Evolutionary conservation across 73 alveolate genomes (phyloP).

Genomic region (Durusdinium trenchii): DNA sequence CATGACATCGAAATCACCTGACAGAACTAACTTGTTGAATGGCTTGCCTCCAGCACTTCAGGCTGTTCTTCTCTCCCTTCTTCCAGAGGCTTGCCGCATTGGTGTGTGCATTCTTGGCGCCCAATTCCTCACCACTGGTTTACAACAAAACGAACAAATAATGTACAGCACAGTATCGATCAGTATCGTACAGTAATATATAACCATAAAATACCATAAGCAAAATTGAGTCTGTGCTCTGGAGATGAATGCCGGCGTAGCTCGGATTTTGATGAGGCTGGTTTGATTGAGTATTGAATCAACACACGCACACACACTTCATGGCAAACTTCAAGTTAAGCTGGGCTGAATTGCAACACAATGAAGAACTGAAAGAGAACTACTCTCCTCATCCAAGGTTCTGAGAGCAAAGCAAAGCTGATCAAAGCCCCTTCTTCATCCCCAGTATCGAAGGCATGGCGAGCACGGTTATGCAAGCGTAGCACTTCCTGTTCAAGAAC

Average conservation of each 20-base stretch:
- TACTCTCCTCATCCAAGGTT: background rate
- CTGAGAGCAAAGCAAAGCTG: conserved; percentile 33
- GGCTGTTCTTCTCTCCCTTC: conserved; percentile 6
- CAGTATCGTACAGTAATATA: no score
- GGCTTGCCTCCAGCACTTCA: conserved; percentile 48
- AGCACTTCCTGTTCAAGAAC: background rate
- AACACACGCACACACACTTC: no score
- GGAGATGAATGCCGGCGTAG: no score
- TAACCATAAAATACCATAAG: no score
- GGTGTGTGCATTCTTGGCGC: conserved; percentile 64
- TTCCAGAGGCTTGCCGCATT: conserved; percentile 48
- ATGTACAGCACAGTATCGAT: no score
- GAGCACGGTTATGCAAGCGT: conserved; percentile 17
- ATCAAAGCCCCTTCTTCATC: conserved; percentile 50
- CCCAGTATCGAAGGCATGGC: conserved; percentile 29
- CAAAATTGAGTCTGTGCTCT: no score
- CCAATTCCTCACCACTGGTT: conserved; percentile 26
- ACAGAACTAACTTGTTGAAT: background rate
- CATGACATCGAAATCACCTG: background rate
- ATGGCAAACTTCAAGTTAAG: no score
- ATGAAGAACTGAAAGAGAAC: background rate
- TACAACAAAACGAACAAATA: no score
- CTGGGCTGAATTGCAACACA: no score
- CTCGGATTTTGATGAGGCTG: no score
- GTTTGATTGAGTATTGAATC: no score